Evolutionary conservation across 495 filamentous ascomycete genomes (phyloP).

Genomic region (Gamarada debralockiae): DNA sequence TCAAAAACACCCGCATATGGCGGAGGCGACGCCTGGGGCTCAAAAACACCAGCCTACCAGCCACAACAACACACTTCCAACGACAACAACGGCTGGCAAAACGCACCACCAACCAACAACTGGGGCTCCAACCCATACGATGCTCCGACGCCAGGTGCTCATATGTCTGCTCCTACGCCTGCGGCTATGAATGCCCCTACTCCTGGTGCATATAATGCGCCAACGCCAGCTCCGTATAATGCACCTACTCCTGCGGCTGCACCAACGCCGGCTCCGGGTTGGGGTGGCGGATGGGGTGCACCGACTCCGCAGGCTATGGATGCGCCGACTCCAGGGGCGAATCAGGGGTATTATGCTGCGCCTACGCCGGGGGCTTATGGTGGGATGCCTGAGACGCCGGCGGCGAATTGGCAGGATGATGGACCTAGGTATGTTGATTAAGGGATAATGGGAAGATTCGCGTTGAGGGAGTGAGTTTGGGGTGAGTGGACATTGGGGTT

Average conservation of each 20-base stretch:
- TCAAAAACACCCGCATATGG: constrained; percentile 69
- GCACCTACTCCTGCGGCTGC: constrained; percentile 37
- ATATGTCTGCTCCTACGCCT: constrained; percentile 67
- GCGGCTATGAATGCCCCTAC: constrained; percentile 73
- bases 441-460: background rate
- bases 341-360: constrained; percentile 58
- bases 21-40: constrained; percentile 62
- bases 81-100: constrained; percentile 24
- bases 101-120: constrained; percentile 43
- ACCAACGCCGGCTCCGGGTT: constrained; percentile 28
- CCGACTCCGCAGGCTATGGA: constrained; percentile 62
- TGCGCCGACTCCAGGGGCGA: constrained; percentile 50
- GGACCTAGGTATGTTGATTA: constrained; percentile 52
- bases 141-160: constrained; percentile 67
- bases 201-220: constrained; percentile 66
- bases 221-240: constrained; percentile 47
- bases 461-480: no score
- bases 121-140: constrained; percentile 33
- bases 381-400: constrained; percentile 65
- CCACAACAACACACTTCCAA: constrained; percentile 39
- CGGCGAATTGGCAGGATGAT: constrained; percentile 59
- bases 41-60: constrained; percentile 69
- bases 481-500: background rate
- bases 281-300: constrained; percentile 42
- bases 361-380: constrained; percentile 76